Evolutionary conservation across 1,284 basidiomycete species (phyloP).

Genomic region (Papiliotrema flavescens): DNA sequence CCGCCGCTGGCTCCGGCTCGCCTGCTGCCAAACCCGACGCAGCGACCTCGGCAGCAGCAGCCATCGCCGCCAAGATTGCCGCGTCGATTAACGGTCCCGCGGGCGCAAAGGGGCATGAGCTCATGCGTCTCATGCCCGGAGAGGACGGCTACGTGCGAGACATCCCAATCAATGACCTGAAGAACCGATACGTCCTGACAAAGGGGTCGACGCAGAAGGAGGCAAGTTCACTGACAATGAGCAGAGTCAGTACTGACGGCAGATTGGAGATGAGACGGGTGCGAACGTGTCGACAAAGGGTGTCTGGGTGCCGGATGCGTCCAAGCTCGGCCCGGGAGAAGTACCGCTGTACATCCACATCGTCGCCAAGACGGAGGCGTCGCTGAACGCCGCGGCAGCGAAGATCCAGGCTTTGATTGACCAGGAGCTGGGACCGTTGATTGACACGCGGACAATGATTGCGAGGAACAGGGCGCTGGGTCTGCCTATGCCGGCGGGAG

Average conservation of each 20-base stretch:
- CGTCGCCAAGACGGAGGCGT: conserved; percentile 73
- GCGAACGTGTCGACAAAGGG: conserved; percentile 88
- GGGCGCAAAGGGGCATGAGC: conserved; percentile 48
- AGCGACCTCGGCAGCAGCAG: conserved; percentile 61
- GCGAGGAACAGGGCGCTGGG: conserved; percentile 47
- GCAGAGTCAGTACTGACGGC: conserved; percentile 1
- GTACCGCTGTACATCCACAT: conserved; percentile 94
- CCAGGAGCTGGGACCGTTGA: conserved; percentile 79
- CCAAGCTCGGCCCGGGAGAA: conserved; percentile 84
- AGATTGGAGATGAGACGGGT: conserved; percentile 88
- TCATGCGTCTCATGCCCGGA: conserved; percentile 61
- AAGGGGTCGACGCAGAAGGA: conserved; percentile 89
- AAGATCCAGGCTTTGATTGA: conserved; percentile 82
- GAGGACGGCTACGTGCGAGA: conserved; percentile 84
- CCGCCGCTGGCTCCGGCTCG: neutral
- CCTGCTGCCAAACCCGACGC: conserved; percentile 67
- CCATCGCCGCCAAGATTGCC: conserved; percentile 85
- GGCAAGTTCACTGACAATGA: conserved; percentile 53
- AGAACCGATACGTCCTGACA: conserved; percentile 93
- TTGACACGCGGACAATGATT: conserved; percentile 67
- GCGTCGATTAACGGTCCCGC: conserved; percentile 60
- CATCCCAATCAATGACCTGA: conserved; percentile 95
- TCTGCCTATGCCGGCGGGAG: conserved; percentile 28
- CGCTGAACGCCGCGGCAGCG: conserved; percentile 73
- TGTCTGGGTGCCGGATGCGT: conserved; percentile 86